These are phyloP conservation scores for Babesia bigemina DNA, from an alignment of 169 alveolate genomes.

Conservation along the genomic window DNA sequence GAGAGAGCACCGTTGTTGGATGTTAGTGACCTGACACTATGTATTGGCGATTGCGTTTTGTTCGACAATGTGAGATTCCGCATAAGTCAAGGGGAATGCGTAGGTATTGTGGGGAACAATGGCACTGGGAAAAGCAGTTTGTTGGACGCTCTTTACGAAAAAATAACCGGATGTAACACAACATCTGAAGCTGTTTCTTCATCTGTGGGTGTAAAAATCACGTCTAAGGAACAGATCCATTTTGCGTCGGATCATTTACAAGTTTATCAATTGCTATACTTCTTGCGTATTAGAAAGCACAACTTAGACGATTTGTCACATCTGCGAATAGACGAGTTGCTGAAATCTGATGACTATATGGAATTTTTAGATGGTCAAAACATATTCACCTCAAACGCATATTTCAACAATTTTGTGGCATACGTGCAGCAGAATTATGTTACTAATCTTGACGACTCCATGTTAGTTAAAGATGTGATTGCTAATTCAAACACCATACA, in stretches of 20 bases:
- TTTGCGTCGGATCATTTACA: background rate
- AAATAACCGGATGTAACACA: conserved; percentile 25
- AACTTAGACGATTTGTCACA: background rate
- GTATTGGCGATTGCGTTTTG: conserved; percentile 59
- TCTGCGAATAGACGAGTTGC: background rate
- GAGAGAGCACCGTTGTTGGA: conserved; percentile 39
- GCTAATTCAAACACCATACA: conserved; percentile 1
- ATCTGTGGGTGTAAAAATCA: conserved; percentile 33
- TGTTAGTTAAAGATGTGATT: conserved; percentile 35
- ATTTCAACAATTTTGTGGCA: conserved; percentile 34
- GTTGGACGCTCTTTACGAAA: conserved; percentile 51
- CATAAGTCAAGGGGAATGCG: conserved; percentile 71
- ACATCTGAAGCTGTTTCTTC: conserved; percentile 5
- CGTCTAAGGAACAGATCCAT: background rate
- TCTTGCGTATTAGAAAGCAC: conserved; percentile 12
- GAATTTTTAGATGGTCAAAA: background rate
- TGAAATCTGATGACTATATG: conserved; percentile 7
- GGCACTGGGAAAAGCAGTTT: conserved; percentile 78
- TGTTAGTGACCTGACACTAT: conserved; percentile 39
- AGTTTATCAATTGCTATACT: conserved; percentile 11
- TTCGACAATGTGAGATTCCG: conserved; percentile 70
- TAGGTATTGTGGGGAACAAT: conserved; percentile 79
- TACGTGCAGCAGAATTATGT: conserved; percentile 66
- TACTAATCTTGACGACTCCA: conserved; percentile 20
- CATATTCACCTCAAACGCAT: conserved; percentile 1